These are phyloP conservation scores for Drechslerella dactyloides DNA, from an alignment of 2,329 filamentous ascomycete genomes.

Conservation along the genomic window DNA sequence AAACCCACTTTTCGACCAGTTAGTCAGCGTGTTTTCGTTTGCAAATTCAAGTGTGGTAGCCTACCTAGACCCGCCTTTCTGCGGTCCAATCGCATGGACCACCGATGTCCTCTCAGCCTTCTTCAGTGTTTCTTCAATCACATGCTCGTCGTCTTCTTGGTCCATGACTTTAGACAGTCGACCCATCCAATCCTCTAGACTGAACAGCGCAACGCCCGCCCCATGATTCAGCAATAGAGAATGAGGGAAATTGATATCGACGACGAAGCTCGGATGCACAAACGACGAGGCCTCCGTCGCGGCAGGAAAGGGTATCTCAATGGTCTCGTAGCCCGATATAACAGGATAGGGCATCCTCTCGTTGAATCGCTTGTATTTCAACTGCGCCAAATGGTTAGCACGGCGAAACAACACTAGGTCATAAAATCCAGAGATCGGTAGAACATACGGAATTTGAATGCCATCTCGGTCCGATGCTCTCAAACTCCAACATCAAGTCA, in stretches of 20 bases:
- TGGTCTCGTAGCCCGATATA: conserved; percentile 54
- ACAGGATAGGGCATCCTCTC: conserved; percentile 50
- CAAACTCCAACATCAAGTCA: conserved; percentile 53
- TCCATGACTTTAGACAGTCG: conserved; percentile 36
- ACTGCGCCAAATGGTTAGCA: conserved; percentile 5
- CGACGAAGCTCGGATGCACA: conserved; percentile 52
- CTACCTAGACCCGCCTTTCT: conserved; percentile 37
- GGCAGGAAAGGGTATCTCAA: conserved; percentile 42
- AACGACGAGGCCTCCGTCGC: conserved; percentile 33
- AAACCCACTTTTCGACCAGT: conserved; percentile 9
- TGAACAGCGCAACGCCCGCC: conserved; percentile 52
- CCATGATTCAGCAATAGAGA: conserved; percentile 53
- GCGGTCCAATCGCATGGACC: conserved; percentile 35
- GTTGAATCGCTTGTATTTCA: conserved; percentile 50
- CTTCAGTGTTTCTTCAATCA: conserved; percentile 46
- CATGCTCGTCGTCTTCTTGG: conserved; percentile 52
- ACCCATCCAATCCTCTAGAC: conserved; percentile 43
- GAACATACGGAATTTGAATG: conserved; percentile 49
- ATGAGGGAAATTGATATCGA: conserved; percentile 52
- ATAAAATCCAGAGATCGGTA: not conserved
- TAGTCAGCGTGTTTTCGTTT: conserved; percentile 32
- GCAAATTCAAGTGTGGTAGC: conserved; percentile 28
- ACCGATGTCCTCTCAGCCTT: conserved; percentile 48
- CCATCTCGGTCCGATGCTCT: conserved; percentile 53
- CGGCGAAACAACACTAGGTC: conserved; percentile 4